Evolutionary conservation across 176 grass and related monocot species (phyloP), one percentile per base, ranked within the genome.

Genomic region (Carex kokanica): DNA sequence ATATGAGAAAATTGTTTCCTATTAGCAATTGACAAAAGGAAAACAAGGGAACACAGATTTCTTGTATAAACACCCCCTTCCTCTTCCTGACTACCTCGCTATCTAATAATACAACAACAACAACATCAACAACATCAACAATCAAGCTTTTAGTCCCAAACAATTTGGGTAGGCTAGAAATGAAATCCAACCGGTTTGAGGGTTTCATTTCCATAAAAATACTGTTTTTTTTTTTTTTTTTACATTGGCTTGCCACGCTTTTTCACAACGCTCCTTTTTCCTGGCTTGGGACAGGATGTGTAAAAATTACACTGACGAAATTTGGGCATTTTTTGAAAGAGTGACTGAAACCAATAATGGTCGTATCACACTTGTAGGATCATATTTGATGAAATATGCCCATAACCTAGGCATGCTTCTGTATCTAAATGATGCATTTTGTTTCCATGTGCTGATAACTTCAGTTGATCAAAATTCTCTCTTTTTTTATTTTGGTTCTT

Each of bases 231-330:
- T 36, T 36, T 36, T 36, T n/a, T 32, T 32, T 3, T 34, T 34
- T 34, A 34, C 36, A 4, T 38, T 38, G 36, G 36, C 4, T 38
- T 4, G 36, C 36, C 36, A 38, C 4, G 4, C 36, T 38, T 38
- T 38, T 5, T 38, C 4, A 38, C 4, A 38, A 38, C 4, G 0
- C 4, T 38, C 0, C 3, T 38, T 38, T 38, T 38, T 38, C 0
- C 4, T 38, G 36, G 4, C 4, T 38, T 38, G 36, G 0, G 4
- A 38, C 36, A 38, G 4, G 36, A 4, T 38, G 36, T 5, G 4
- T 38, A 38, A 0, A 38, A 38, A 5, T 4, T 38, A 38, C 36
- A 38, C 0, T 0, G 4, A 4, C 0, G 0, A 4, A 38, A 0
- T 38, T 38, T 38, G 53, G 15, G 15, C 53, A 56, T 56, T 17